phyloP scores from a whole-genome alignment of 495 filamentous ascomycete species.

The Penicillium daleae region DNA sequence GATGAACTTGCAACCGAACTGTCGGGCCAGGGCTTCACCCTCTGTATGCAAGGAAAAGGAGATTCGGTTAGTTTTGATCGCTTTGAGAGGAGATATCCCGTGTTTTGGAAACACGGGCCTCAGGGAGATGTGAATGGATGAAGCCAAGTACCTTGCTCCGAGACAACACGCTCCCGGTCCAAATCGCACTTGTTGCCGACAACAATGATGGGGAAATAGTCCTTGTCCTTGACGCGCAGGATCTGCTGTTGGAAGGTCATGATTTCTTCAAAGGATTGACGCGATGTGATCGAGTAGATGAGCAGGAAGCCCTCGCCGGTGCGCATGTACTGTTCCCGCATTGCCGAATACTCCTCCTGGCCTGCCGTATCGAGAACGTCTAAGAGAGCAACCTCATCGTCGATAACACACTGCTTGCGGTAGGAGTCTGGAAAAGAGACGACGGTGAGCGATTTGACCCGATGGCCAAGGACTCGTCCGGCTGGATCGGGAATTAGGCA shows the following conservation, averaged over 20 bases:
- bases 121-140: not conserved
- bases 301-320: constrained; percentile 98
- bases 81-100: not conserved
- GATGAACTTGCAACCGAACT: constrained; percentile 96
- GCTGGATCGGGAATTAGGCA: constrained; percentile 2
- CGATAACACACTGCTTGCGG: constrained; percentile 98
- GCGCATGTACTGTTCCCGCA: constrained; percentile 99
- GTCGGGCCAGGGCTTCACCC: constrained; percentile 80
- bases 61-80: not conserved
- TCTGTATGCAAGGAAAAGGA: constrained; percentile 57
- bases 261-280: constrained; percentile 98
- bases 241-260: constrained; percentile 99
- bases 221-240: constrained; percentile 96
- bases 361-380: constrained; percentile 98
- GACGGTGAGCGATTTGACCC: constrained; percentile 25
- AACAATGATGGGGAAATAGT: constrained; percentile 98
- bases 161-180: constrained; percentile 86
- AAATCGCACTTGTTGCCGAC: constrained; percentile 99
- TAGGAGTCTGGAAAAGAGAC: constrained; percentile 76
- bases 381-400: constrained; percentile 95
- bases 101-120: not conserved
- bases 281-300: constrained; percentile 96
- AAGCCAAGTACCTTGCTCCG: constrained; percentile 75
- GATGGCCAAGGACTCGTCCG: constrained; percentile 10
- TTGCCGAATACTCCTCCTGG: constrained; percentile 98